Base-by-base conservation (phyloP, 2,329 filamentous ascomycete species). In the Colletotrichum tropicicola region DNA sequence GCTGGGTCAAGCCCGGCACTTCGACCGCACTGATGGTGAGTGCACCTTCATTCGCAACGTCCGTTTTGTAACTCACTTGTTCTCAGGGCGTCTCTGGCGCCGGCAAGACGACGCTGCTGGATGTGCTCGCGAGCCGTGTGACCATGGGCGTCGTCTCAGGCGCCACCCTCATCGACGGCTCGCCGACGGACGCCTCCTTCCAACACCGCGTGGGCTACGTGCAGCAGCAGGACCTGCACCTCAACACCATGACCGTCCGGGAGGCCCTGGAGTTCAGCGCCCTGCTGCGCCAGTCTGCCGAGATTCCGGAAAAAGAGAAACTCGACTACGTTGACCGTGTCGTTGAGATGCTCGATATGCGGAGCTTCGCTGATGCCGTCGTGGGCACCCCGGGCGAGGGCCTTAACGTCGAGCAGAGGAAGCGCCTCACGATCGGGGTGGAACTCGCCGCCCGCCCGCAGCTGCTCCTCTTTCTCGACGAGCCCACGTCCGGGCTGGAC, bases 1-100 rank as follows among this genome's bases (percentile, higher is more conserved):
- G 91, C 7, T 93, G 90, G 89, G 90, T 93, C 59, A 91, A 92
- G 73, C 91, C 91, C 6, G 91, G 91, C 32, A 91, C 89, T 12
- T 78, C 92, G 21, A 93, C 91, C 6, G 91, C 90, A n/a, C 80
- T 92, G 1, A 92, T 92, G 90, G 86, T 66, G 30, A 23, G 89
- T 77, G 13, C 23, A 15, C 3, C 21, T 23, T 2, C 13, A 3
- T 51, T n/a, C n/a, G 1, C 76, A 74, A 19, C 8, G 41, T 32
- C n/a, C 0, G 19, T 35, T 17, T 4, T 3, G 35, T 54, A 5
- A 54, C 25, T 0, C 5, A 54, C 25, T 0, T 3, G 9, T 13
- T 0, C 3, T 25, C 78, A 68, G 67, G 85, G 90, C 74, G 89
- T 90, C 5, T 90, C 87, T 44, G 91, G 91, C 67, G 91, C 91